Percentiles rank a stretch among this genome's conserved stretches.
These are phyloP conservation scores for Xylariomycetidae sp. DNA, from an alignment of 2,329 filamentous ascomycete genomes.

Conservation along the genomic window DNA sequence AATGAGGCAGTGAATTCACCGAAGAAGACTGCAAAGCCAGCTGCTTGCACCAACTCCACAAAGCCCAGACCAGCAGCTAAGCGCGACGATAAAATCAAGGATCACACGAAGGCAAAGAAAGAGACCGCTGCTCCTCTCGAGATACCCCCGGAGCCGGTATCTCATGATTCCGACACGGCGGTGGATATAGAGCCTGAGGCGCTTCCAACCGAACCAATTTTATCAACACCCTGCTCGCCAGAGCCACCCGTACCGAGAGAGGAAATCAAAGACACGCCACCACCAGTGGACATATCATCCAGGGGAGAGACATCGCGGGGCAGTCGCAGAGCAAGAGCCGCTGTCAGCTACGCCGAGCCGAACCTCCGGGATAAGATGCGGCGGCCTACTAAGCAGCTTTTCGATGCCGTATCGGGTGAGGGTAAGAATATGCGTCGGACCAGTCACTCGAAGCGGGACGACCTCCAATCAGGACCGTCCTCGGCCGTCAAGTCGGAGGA, in stretches of 20 bases:
- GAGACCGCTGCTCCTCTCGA: constrained; percentile 24
- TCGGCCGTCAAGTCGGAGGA: constrained; percentile 31
- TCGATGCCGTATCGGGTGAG: constrained; percentile 68
- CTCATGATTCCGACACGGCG: constrained; percentile 12
- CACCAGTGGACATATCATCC: constrained; percentile 52
- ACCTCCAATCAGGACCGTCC: constrained; percentile 17
- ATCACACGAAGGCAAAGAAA: constrained; percentile 13
- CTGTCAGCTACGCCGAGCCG: constrained; percentile 78
- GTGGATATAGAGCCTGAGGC: constrained; percentile 25
- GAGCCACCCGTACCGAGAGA: constrained; percentile 33
- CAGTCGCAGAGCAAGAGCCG: constrained; percentile 61
- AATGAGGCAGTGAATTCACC: constrained; percentile 57
- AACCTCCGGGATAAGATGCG: constrained; percentile 81
- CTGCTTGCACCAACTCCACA: constrained; percentile 31
- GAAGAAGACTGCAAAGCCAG: constrained; percentile 41
- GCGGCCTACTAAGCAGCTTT: constrained; percentile 69
- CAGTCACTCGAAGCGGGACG: constrained; percentile 31
- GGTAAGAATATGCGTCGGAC: constrained; percentile 45
- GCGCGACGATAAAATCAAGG: constrained; percentile 10
- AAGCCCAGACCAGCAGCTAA: constrained; percentile 34
- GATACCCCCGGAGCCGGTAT: constrained; percentile 17
- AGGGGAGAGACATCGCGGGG: constrained; percentile 56
- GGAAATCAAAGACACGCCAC: constrained; percentile 50
- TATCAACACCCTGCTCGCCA: constrained; percentile 46
- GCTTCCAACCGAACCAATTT: constrained; percentile 34